Evolutionary conservation across 2,329 filamentous ascomycete genomes (phyloP).

Genomic region (Dothideomycetes sp.): DNA sequence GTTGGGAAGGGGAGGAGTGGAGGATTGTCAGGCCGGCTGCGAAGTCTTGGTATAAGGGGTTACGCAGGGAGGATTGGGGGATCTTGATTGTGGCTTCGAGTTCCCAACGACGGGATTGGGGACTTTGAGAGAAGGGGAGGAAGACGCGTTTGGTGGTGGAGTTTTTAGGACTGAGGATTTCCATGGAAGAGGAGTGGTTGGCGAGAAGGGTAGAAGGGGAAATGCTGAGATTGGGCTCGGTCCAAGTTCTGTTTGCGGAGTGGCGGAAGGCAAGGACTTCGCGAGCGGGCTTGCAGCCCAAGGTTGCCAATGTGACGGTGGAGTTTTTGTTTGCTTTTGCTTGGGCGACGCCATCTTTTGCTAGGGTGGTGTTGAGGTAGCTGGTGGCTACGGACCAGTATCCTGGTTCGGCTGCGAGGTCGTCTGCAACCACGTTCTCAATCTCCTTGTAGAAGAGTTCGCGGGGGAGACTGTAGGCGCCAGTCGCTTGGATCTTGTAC

Average conservation of each 20-base stretch:
- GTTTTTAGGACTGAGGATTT: neutral
- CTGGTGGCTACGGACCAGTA: constrained; percentile 9
- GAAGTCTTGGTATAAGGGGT: constrained; percentile 4
- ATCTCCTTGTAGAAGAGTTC: constrained; percentile 12
- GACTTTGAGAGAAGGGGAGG: constrained; percentile 8
- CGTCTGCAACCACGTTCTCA: constrained; percentile 3
- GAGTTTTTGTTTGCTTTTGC: neutral
- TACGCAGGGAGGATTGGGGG: neutral
- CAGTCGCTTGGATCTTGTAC: neutral
- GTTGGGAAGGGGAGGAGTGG: neutral
- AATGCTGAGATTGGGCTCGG: neutral
- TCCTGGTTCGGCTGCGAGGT: constrained; percentile 3
- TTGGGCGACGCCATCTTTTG: constrained; percentile 1
- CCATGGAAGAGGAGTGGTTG: neutral
- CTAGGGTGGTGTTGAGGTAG: constrained; percentile 2
- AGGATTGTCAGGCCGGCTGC: constrained; percentile 7
- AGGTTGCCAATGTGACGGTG: constrained; percentile 4
- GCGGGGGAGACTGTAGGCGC: constrained; percentile 6
- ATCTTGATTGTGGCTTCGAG: constrained; percentile 3
- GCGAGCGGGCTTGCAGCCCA: constrained; percentile 8
- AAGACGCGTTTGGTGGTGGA: constrained; percentile 4
- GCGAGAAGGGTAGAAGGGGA: neutral
- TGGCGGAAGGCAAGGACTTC: constrained; percentile 6
- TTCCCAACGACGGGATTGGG: constrained; percentile 6
- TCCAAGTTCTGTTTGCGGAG: constrained; percentile 1